A percentile compares a stretch with the other conserved stretches of the same genome.
Conservation (phyloP, 1,284 basidiomycete species). For the Cryptococcus amylolentus region DNA sequence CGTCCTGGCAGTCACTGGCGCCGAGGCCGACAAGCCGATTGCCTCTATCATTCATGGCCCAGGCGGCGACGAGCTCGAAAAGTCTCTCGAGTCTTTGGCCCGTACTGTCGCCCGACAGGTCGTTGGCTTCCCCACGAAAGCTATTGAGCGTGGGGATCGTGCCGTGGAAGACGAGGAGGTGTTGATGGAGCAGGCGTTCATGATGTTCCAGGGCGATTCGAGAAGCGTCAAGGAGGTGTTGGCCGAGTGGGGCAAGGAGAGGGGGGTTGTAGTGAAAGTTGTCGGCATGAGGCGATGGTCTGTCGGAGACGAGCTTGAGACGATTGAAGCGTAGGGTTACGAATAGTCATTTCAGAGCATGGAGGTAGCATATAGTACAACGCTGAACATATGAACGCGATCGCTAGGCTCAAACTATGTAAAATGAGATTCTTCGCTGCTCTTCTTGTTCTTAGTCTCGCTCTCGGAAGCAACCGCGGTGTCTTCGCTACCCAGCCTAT, state of each 20-base stretch:
- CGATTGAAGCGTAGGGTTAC: background rate
- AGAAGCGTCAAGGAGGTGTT: constrained; percentile 64
- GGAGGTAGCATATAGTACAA: background rate
- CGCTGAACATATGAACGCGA: background rate
- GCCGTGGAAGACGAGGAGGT: constrained; percentile 54
- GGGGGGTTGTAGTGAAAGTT: constrained; percentile 47
- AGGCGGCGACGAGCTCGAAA: constrained; percentile 49
- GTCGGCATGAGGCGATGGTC: constrained; percentile 46
- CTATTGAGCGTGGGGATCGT: constrained; percentile 48
- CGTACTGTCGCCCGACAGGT: constrained; percentile 79
- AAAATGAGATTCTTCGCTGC: constrained; percentile 12
- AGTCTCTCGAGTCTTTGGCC: constrained; percentile 64
- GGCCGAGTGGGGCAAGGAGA: constrained; percentile 62
- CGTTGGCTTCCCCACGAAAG: constrained; percentile 74
- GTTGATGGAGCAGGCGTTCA: constrained; percentile 76
- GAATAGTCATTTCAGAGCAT: background rate
- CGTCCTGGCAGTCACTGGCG: constrained; percentile 59
- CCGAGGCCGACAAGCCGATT: constrained; percentile 36
- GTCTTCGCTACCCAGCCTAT: constrained; percentile 4
- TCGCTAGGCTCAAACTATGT: constrained; percentile 9
- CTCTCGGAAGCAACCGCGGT: background rate
- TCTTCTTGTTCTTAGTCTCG: background rate
- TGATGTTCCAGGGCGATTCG: constrained; percentile 59
- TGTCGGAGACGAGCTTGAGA: constrained; percentile 31
- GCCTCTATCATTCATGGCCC: constrained; percentile 35